Base-by-base conservation (phyloP, 2,329 filamentous ascomycete species). In the Tolypocladium inflatum region DNA sequence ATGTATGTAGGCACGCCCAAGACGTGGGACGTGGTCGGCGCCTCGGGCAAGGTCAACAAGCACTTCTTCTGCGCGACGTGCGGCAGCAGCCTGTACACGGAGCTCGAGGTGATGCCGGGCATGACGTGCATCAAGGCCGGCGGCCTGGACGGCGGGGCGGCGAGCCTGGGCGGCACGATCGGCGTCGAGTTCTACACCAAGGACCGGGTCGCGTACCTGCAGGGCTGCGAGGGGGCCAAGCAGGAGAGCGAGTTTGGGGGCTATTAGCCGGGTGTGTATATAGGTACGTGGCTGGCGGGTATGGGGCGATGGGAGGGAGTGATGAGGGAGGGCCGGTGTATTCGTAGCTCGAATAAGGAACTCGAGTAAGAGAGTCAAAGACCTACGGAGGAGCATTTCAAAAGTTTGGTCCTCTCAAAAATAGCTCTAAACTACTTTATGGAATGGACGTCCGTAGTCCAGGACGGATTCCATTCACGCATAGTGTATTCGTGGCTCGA, bases 61-160 rank as follows among this genome's bases (percentile, higher is more conserved):
- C 80, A 82, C 64, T 81, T 75, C 70, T 83, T 83, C 72, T 83
- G 81, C 65, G 61, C 68, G 19, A 76, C 66, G 59, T 83, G 80
- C 63, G 80, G 80, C 21, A 79, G 74, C 2, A 72, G 74, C 56
- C 62, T 83, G 30, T 82, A 78, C 65, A 80, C 78, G 11, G 73
- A 78, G 65, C 70, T 82, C 33, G 80, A 82, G 35, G 55, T 82
- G 48, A 79, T 83, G 79, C 75, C 77, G 1, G 78, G 78, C 23
- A 68, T 76, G 61, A 73, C 74, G 10, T 73, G 73, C 60, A 67
- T 83, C 64, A 83, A 84, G 71, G 78, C 76, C 2, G 81, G 81
- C 1, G 67, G 72, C 1, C 65, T 83, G 33, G 80, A 83, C 55
- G 75, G 74, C 7, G 78, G 78, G 7, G 74, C 71, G 13, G 73